These are phyloP conservation scores for Fusarium albidum DNA, from an alignment of 2,329 filamentous ascomycete genomes.

Conservation along the genomic window DNA sequence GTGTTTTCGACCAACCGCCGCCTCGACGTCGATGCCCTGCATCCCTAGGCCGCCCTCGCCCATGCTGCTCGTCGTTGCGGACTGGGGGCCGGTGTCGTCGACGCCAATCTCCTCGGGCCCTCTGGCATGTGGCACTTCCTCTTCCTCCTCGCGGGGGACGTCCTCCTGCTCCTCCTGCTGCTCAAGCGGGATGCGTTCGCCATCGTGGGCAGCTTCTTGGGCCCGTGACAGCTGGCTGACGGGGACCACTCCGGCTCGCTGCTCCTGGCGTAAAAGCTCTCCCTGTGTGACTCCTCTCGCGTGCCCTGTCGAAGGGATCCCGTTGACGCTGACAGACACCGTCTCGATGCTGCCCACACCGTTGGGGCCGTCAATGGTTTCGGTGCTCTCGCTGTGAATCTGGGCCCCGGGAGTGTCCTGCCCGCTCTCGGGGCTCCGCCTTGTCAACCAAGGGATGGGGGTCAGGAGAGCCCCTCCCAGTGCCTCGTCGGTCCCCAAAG, in stretches of 20 bases:
- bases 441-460: constrained; percentile 87
- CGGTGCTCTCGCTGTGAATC: constrained; percentile 75
- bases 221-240: constrained; percentile 64
- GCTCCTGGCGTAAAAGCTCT: constrained; percentile 85
- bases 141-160: constrained; percentile 53
- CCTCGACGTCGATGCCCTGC: constrained; percentile 67
- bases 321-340: constrained; percentile 78
- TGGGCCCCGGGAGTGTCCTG: constrained; percentile 47
- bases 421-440: constrained; percentile 44
- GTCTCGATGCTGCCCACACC: constrained; percentile 83
- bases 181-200: constrained; percentile 38
- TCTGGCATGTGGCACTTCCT: constrained; percentile 78
- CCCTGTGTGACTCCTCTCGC: constrained; percentile 77
- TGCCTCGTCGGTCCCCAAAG: constrained; percentile 84
- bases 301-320: constrained; percentile 63
- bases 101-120: constrained; percentile 87
- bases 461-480: constrained; percentile 91
- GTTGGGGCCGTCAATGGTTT: constrained; percentile 83
- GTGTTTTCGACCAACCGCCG: constrained; percentile 65
- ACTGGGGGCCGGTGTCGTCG: constrained; percentile 84
- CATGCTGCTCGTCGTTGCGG: constrained; percentile 49
- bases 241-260: constrained; percentile 81
- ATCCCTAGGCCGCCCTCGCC: constrained; percentile 55
- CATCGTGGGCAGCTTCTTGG: constrained; percentile 44
- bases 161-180: constrained; percentile 42